Percentiles rank a stretch among this genome's conserved stretches.
Conservation (phyloP, 805 yeast species). For the Candida hungchunana region DNA sequence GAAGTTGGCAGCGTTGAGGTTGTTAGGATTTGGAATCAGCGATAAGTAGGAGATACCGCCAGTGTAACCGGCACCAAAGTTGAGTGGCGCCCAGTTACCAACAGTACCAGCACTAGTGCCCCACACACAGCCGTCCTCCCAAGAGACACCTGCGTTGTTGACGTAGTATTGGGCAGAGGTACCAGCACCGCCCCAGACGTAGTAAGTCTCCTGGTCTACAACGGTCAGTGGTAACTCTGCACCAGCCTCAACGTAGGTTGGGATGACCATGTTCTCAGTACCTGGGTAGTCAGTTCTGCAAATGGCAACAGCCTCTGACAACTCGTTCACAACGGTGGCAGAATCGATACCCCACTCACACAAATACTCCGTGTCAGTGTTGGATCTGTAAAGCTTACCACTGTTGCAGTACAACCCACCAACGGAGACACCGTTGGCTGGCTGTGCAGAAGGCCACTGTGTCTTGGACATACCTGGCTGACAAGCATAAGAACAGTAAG, state of each 20-base stretch:
- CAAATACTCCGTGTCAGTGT: slow-evolving; percentile 57
- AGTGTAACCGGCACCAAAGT: slow-evolving; percentile 87
- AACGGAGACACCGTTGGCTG: slow-evolving; percentile 80
- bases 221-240: slow-evolving; percentile 62
- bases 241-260: slow-evolving; percentile 79
- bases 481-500: slow-evolving; percentile 96
- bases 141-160: slow-evolving; percentile 90
- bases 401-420: slow-evolving; percentile 86
- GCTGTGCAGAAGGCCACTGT: slow-evolving; percentile 92
- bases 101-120: slow-evolving; percentile 71
- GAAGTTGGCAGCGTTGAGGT: slow-evolving; percentile 60
- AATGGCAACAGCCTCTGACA: slow-evolving; percentile 68
- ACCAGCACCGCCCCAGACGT: slow-evolving; percentile 70
- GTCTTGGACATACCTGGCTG: slow-evolving; percentile 98
- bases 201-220: slow-evolving; percentile 75
- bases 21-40: slow-evolving; percentile 94
- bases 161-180: slow-evolving; percentile 97
- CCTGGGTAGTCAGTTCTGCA: slow-evolving; percentile 99
- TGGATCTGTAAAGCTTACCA: slow-evolving; percentile 81
- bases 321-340: slow-evolving; percentile 64
- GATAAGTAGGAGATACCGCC: slow-evolving; percentile 70
- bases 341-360: slow-evolving; percentile 83
- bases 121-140: slow-evolving; percentile 94
- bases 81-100: slow-evolving; percentile 98
- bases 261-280: slow-evolving; percentile 96